These are phyloP conservation scores for Arthrinium phaeospermum DNA, from an alignment of 2,329 filamentous ascomycete species.

Conservation along the genomic window DNA sequence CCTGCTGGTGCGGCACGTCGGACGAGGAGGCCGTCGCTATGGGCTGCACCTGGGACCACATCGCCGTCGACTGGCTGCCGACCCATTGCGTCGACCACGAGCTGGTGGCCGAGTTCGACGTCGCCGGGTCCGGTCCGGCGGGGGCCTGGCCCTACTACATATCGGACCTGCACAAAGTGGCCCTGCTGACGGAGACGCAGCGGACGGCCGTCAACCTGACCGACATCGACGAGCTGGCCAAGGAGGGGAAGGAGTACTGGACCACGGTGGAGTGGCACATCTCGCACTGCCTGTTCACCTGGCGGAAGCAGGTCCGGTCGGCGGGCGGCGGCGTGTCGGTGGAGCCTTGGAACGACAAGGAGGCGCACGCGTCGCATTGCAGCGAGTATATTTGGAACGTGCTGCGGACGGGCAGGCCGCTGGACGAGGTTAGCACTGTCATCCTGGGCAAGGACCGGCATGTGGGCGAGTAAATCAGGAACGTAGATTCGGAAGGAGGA, in stretches of 20 bases:
- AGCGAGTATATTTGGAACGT: slow-evolving; percentile 11
- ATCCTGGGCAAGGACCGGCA: background rate
- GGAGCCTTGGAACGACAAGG: slow-evolving; percentile 17
- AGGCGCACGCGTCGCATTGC: slow-evolving; percentile 10
- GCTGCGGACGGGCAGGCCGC: background rate
- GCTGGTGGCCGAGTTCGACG: slow-evolving; percentile 3
- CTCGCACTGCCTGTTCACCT: background rate
- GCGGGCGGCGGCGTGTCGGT: slow-evolving; percentile 2
- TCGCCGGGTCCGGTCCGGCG: background rate
- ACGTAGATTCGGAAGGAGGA: background rate
- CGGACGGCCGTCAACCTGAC: background rate
- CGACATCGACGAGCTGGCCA: background rate
- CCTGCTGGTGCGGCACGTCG: slow-evolving; percentile 6
- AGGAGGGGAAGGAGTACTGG: background rate
- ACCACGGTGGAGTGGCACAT: slow-evolving; percentile 10
- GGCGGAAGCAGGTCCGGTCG: background rate
- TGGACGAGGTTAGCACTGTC: background rate
- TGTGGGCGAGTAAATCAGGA: background rate
- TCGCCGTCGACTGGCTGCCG: slow-evolving; percentile 16
- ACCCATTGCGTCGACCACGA: background rate
- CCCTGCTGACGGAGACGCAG: background rate
- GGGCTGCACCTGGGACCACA: slow-evolving; percentile 16
- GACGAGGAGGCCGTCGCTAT: slow-evolving; percentile 9
- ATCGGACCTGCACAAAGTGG: background rate
- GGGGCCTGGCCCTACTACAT: slow-evolving; percentile 9